Percentiles rank a stretch among this genome's conserved stretches.
Conservation (phyloP, 306 rosid species). For the Dalbergia cochinchinensis region DNA sequence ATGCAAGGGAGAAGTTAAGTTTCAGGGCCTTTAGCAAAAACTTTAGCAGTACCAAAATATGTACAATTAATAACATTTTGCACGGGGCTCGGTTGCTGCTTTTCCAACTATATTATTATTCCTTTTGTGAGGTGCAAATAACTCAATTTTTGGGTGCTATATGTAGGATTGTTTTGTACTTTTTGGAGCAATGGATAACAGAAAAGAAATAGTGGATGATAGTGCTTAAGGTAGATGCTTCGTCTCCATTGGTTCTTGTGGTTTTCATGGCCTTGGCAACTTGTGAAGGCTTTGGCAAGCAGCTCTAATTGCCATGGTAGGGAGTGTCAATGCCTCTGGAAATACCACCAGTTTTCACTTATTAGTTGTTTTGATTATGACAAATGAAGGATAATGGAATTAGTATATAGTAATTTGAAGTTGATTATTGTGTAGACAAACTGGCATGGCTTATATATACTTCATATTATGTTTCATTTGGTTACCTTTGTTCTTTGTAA, state of each 20-base stretch:
- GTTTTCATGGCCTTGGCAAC: too few species aligned
- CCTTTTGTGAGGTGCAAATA: constrained; percentile 54
- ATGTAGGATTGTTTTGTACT: constrained; percentile 36
- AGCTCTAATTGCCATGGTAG: too few species aligned
- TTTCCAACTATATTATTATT: constrained; percentile 54
- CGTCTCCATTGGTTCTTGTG: background rate
- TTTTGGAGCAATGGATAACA: constrained; percentile 10
- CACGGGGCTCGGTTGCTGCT: constrained; percentile 49
- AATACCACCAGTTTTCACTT: too few species aligned
- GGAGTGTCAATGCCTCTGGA: too few species aligned
- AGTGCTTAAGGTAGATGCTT: constrained; percentile 46
- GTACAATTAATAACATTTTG: constrained; percentile 50
- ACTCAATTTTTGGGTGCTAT: constrained; percentile 19
- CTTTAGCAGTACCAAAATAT: constrained; percentile 49
- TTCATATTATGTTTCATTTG: too few species aligned
- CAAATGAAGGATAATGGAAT: too few species aligned
- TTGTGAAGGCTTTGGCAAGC: too few species aligned
- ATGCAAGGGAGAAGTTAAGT: constrained; percentile 61
- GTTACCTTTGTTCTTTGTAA: too few species aligned
- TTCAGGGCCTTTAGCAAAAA: constrained; percentile 53
- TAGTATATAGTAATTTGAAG: too few species aligned
- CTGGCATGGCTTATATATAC: too few species aligned
- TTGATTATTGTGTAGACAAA: too few species aligned
- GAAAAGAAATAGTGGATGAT: constrained; percentile 15
- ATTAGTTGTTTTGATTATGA: too few species aligned